These are phyloP conservation scores for Trichoderma asperelloides DNA, from an alignment of 495 filamentous ascomycete genomes.

Conservation along the genomic window DNA sequence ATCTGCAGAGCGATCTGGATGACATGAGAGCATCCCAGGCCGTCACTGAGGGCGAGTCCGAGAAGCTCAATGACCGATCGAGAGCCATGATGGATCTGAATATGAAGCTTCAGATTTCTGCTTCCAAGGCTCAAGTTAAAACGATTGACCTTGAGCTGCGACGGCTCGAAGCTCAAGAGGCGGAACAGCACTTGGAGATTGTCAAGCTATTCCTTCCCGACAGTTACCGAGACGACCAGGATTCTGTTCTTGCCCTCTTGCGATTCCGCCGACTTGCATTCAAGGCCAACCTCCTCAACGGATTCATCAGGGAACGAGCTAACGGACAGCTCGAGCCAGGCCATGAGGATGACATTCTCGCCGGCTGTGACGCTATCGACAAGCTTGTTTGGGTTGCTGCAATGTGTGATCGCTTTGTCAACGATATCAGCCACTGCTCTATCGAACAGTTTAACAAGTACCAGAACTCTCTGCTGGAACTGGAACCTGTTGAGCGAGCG, in stretches of 20 bases:
- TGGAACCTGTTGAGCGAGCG: conserved; percentile 86
- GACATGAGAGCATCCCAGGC: conserved; percentile 87
- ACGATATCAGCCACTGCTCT: conserved; percentile 64
- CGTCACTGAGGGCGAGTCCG: conserved; percentile 84
- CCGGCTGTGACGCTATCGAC: conserved; percentile 70
- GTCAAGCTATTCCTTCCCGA: conserved; percentile 84
- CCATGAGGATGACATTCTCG: conserved; percentile 64
- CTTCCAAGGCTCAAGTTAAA: conserved; percentile 83
- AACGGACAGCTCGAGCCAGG: conserved; percentile 43
- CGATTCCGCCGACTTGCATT: conserved; percentile 82
- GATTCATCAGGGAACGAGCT: conserved; percentile 69
- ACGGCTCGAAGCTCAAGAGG: conserved; percentile 84
- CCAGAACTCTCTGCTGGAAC: conserved; percentile 71
- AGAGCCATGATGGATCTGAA: conserved; percentile 94
- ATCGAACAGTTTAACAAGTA: conserved; percentile 67
- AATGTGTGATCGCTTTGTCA: conserved; percentile 77
- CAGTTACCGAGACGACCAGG: conserved; percentile 64
- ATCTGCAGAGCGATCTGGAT: conserved; percentile 76
- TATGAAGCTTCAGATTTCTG: conserved; percentile 81
- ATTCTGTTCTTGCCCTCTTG: conserved; percentile 76
- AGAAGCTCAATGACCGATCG: conserved; percentile 74
- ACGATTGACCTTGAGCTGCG: conserved; percentile 85
- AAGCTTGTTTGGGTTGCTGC: conserved; percentile 76
- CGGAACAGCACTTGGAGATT: conserved; percentile 77
- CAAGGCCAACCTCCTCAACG: conserved; percentile 74